Evolutionary conservation across 305 asterid genomes (phyloP), one percentile per base, ranked within the genome.

Genomic region (Solanum hybrid): DNA sequence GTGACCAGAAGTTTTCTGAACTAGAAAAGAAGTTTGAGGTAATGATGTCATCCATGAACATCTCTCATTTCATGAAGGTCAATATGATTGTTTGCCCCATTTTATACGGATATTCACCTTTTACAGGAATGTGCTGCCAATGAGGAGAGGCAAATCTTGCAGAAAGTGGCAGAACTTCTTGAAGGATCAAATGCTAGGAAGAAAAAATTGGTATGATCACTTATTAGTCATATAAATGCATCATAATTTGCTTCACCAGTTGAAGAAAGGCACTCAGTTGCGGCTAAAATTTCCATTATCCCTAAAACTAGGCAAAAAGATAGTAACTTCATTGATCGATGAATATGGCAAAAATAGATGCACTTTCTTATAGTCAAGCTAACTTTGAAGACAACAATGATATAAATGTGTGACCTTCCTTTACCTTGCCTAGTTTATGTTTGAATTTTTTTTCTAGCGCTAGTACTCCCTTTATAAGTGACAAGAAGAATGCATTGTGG

Each of bases 11-110:
- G 92, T 91, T 98, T 91, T 93, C 96, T 87, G 99, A 97, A 92
- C 96, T 98, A 88, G 99, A 95, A 94, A 94, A 93, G 95, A 97
- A 95, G 94, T 98, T 98, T 92, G 99, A 98, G 99, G 99, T 97
- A 91, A 92, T 88, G 78, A 36, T 65, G 88, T 94, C 61, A n/a
- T 38, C 89, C 77, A 77, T 24, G 86, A 78, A 39, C 78, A 37
- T 26, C 75, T 75, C 89, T 86, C 51, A 86, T 29, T 32, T 61
- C 24, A 61, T 61, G 77, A 85, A 57, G 77, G 78, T n/a, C 51
- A 31, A 32, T 61, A 61, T 86, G 51, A 76, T 61, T 32, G 26
- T 86, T 61, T 22, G 51, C 78, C 32, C 45, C n/a, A 2, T 61
- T 85, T 85, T 33, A 32, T 89, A 24, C 37, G 76, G 83, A 70